phyloP scores from a whole-genome alignment of 345 rosid genomes.

The Salix udensis region DNA sequence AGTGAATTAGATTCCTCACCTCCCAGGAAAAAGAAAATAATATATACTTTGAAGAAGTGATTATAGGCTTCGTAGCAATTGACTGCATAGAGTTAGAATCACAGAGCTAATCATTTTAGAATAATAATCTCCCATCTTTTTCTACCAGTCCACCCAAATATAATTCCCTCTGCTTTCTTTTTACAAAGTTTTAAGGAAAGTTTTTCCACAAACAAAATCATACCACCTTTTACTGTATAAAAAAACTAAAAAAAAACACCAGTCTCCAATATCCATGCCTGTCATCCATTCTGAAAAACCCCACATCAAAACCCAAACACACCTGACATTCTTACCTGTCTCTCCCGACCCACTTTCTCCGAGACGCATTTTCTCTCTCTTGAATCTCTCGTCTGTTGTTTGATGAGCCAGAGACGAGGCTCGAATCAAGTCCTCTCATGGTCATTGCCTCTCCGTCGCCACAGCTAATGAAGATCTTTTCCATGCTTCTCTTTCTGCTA shows the following conservation, averaged over 20 bases:
- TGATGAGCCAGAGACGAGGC: neutral
- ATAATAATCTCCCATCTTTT: slow-evolving; percentile 70
- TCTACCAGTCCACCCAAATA: neutral
- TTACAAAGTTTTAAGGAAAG: neutral
- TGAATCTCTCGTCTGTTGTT: neutral
- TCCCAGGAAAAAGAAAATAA: neutral
- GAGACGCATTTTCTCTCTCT: neutral
- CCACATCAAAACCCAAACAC: slow-evolving; percentile 29
- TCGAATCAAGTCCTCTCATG: neutral
- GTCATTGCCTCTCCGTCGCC: neutral
- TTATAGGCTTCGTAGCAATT: neutral
- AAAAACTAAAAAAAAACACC: neutral
- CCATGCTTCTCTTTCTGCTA: slow-evolving; percentile 28
- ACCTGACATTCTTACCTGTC: slow-evolving; percentile 15
- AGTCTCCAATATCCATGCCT: slow-evolving; percentile 19
- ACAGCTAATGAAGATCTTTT: slow-evolving; percentile 15
- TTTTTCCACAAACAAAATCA: slow-evolving; percentile 41
- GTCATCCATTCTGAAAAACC: slow-evolving; percentile 32
- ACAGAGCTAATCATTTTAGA: slow-evolving; percentile 60
- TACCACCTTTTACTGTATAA: slow-evolving; percentile 34
- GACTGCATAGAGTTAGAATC: neutral
- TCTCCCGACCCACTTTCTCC: neutral
- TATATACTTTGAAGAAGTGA: neutral
- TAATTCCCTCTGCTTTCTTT: slow-evolving; percentile 9
- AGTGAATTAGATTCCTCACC: neutral